Percentiles rank a stretch among this genome's conserved stretches.
Conservation (phyloP, 805 yeast genomes). For the Candida nemodendra region DNA sequence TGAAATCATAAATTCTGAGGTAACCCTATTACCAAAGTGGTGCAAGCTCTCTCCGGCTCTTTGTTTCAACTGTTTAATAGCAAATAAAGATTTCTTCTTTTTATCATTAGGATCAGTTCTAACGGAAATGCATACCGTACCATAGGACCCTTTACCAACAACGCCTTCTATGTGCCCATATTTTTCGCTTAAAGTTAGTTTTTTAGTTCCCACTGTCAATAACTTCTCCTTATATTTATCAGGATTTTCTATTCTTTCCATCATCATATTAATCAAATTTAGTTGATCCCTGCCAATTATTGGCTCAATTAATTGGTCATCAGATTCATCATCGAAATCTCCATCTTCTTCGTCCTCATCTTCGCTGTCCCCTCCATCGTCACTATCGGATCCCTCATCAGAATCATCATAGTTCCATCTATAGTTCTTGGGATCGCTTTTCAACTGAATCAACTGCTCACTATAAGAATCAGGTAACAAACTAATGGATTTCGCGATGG, state of each 20-base stretch:
- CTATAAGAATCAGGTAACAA: slow-evolving; percentile 38
- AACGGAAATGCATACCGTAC: slow-evolving; percentile 43
- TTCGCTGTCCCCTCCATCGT: slow-evolving; percentile 20
- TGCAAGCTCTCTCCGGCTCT: slow-evolving; percentile 56
- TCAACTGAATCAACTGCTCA: slow-evolving; percentile 33
- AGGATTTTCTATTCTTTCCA: slow-evolving; percentile 46
- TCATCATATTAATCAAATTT: slow-evolving; percentile 45
- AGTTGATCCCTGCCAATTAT: slow-evolving; percentile 53
- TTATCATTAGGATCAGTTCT: slow-evolving; percentile 41
- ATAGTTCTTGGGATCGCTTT: slow-evolving; percentile 36
- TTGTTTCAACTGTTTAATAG: slow-evolving; percentile 73
- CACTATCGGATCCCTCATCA: slow-evolving; percentile 24
- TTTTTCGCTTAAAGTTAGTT: slow-evolving; percentile 39
- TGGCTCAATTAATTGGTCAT: slow-evolving; percentile 40
- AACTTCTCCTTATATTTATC: slow-evolving; percentile 33
- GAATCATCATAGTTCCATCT: slow-evolving; percentile 40
- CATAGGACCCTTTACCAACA: slow-evolving; percentile 47
- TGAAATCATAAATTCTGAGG: slow-evolving; percentile 89
- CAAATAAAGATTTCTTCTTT: slow-evolving; percentile 50
- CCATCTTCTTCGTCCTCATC: slow-evolving; percentile 32
- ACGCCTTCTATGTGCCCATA: slow-evolving; percentile 54
- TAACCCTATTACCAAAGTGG: slow-evolving; percentile 66
- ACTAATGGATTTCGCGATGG: slow-evolving; percentile 34
- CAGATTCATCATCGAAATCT: slow-evolving; percentile 37
- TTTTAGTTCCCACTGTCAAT: slow-evolving; percentile 23